Percentiles rank a stretch among this genome's conserved stretches.
Evolutionary conservation across 2,329 filamentous ascomycete genomes (phyloP).

Genomic region (Hymenoscyphus linearis): DNA sequence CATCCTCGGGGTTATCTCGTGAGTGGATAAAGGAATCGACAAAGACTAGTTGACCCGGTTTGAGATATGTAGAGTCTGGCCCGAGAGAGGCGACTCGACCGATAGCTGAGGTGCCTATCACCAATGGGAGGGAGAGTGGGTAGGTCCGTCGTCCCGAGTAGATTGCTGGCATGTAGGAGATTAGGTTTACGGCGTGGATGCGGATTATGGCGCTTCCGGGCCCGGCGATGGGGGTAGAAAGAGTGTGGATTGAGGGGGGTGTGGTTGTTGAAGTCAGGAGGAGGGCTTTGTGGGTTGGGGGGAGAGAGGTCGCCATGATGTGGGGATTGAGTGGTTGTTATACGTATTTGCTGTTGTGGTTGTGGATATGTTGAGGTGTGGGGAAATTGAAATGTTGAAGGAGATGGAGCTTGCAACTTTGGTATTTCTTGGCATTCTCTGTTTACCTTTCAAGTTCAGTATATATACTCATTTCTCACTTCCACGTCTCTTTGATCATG

Average conservation of each 20-base stretch:
- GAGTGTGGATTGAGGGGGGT: constrained; percentile 26
- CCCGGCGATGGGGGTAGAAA: constrained; percentile 31
- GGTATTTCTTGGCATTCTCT: background rate
- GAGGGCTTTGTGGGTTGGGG: constrained; percentile 23
- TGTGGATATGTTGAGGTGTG: background rate
- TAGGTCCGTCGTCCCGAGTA: constrained; percentile 34
- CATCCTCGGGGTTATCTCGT: constrained; percentile 31
- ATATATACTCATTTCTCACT: background rate
- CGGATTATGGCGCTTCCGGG: constrained; percentile 38
- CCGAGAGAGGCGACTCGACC: constrained; percentile 33
- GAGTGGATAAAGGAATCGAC: constrained; percentile 32
- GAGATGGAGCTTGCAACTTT: background rate
- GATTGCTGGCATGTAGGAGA: constrained; percentile 36
- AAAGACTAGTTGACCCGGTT: constrained; percentile 34
- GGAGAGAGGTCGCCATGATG: background rate
- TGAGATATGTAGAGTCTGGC: constrained; percentile 32
- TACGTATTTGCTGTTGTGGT: background rate
- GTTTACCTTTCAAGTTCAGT: background rate
- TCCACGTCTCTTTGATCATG: background rate
- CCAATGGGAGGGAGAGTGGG: constrained; percentile 29
- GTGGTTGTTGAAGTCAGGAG: constrained; percentile 19
- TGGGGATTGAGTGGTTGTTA: background rate
- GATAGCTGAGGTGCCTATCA: constrained; percentile 30
- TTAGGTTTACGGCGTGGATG: constrained; percentile 32
- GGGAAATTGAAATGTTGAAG: background rate